phyloP scores from a whole-genome alignment of 441 rosid species.

The Daphne laureola region DNA sequence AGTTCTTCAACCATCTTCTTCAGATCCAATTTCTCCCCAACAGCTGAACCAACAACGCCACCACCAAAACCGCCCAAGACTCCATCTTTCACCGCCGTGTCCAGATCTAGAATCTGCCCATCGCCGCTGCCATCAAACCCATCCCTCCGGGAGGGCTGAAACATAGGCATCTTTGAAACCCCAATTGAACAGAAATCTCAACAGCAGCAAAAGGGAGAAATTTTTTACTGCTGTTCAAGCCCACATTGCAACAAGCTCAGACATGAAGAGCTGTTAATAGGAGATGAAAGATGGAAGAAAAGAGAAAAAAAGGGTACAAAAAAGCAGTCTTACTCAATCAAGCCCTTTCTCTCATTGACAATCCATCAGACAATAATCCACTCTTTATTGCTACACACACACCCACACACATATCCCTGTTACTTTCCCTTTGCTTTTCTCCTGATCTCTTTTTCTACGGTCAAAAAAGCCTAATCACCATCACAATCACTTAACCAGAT shows the following conservation, averaged over 20 bases:
- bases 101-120: constrained; percentile 54
- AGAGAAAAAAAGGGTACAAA: constrained; percentile 5
- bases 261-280: constrained; percentile 18
- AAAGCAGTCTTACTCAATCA: constrained; percentile 5
- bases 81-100: constrained; percentile 55
- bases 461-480: constrained; percentile 53
- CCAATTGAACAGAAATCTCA: constrained; percentile 13
- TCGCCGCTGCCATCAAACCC: constrained; percentile 33
- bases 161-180: constrained; percentile 46
- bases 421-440: constrained; percentile 24
- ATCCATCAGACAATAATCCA: constrained; percentile 18
- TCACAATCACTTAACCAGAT: constrained; percentile 38
- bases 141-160: constrained; percentile 34
- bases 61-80: constrained; percentile 40
- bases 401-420: constrained; percentile 18
- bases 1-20: constrained; percentile 50
- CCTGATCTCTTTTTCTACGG: constrained; percentile 42
- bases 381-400: constrained; percentile 31
- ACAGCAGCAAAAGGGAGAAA: constrained; percentile 11
- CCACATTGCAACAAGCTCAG: constrained; percentile 30
- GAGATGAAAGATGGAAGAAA: constrained; percentile 9
- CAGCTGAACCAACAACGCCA: constrained; percentile 18
- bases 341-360: constrained; percentile 18
- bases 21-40: constrained; percentile 47
- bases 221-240: constrained; percentile 26